Evolutionary conservation across 116 monocot species (phyloP), one percentile per base, ranked within the genome.

Genomic region (Iris pallida): DNA sequence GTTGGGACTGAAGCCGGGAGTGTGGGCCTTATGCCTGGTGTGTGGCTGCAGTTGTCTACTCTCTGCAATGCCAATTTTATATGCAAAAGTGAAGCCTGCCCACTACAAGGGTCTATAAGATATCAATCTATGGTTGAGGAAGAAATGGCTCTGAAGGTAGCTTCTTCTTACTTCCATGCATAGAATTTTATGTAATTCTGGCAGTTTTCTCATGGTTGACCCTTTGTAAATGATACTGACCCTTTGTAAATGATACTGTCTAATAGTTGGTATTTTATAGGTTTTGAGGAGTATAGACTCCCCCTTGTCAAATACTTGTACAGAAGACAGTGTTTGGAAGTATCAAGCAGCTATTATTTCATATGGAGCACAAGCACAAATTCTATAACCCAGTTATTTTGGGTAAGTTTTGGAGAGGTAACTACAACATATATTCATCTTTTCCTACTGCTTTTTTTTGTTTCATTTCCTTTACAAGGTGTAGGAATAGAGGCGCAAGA

Each of bases 11-110:
- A 79, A 71, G 66, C 53, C 47, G 64, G 53, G 43, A 80, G 58
- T 49, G 46, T 71, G 70, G 78, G 78, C 16, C 47, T 90, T 58
- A 93, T 88, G 79, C 85, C 88, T 64, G 90, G 93, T 84, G 90
- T 83, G 64, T 59, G 93, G 42, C 65, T 93, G 75, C 93, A 98
- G 65, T 60, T 98, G 53, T 90, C 93, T 63, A 84, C 90, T 57
- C 83, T 98, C 14, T 98, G 90, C 86, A 88, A 90, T 82, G 86
- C 93, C 30, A 93, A 90, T 75, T 90, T 90, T 70, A 65, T 98
- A 47, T 64, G 68, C 58, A 98, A 85, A 79, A 80, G 82, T 57
- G 70, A 82, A 42, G 84, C 81, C 68, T 98, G 83, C 59, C 90
- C 85, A 45, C 70, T 98, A 62, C 93, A 98, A 53, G 89, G 89